Evolutionary conservation across 2,329 filamentous ascomycete genomes (phyloP).

Genomic region (Phaeosphaeriaceae sp.): DNA sequence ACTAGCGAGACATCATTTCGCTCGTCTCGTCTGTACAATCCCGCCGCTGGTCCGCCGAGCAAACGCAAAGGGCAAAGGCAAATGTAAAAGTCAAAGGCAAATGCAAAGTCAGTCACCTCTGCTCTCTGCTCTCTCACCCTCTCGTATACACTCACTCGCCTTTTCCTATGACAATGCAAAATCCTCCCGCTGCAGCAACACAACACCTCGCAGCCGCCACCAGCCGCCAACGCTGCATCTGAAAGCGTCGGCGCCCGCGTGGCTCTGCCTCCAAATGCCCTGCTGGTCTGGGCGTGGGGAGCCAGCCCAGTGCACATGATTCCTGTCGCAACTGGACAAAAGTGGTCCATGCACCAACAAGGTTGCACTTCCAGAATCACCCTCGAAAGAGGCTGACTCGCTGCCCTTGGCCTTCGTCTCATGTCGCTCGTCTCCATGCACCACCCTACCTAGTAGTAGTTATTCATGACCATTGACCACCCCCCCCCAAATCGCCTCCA

Average conservation of each 20-base stretch:
- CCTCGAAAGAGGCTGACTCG: slow-evolving; percentile 40
- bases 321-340: too few species aligned
- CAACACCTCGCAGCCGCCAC: slow-evolving; percentile 13
- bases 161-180: too few species aligned
- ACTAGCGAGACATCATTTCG: too few species aligned
- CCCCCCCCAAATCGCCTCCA: too few species aligned
- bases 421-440: neutral
- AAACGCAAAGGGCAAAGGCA: neutral
- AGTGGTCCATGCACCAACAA: slow-evolving; percentile 28
- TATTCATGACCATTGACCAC: neutral
- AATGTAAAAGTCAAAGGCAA: too few species aligned
- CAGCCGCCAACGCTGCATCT: slow-evolving; percentile 12
- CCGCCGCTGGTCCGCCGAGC: neutral
- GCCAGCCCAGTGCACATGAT: slow-evolving; percentile 34
- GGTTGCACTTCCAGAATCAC: slow-evolving; percentile 44
- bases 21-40: too few species aligned
- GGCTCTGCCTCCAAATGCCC: slow-evolving; percentile 15
- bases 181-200: slow-evolving; percentile 1
- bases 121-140: too few species aligned
- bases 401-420: slow-evolving; percentile 17
- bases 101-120: too few species aligned
- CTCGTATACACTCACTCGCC: too few species aligned
- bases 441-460: too few species aligned
- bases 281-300: slow-evolving; percentile 42
- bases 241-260: slow-evolving; percentile 30